phyloP scores from a whole-genome alignment of 140 eudicot species.

The Bidens hawaiensis region DNA sequence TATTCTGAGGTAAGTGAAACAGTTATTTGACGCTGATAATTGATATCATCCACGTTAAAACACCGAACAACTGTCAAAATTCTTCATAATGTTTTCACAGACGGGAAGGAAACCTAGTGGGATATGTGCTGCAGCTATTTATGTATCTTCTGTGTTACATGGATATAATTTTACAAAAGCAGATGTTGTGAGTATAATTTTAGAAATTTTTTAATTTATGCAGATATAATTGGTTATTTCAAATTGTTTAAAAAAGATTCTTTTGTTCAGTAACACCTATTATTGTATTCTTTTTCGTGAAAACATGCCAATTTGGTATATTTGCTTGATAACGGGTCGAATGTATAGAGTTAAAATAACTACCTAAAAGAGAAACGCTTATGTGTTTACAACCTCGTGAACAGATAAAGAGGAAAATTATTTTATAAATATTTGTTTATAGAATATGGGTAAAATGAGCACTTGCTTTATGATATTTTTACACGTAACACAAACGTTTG shows the following conservation, averaged over 20 bases:
- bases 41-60: too few species aligned
- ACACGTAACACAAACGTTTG: background rate
- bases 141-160: constrained; percentile 51
- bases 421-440: too few species aligned
- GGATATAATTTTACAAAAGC: constrained; percentile 47
- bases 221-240: background rate
- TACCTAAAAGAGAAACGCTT: background rate
- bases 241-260: background rate
- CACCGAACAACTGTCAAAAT: too few species aligned
- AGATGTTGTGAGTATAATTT: constrained; percentile 47
- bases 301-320: background rate
- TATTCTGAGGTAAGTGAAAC: constrained; percentile 53
- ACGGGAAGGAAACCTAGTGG: constrained; percentile 90
- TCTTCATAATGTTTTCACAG: constrained; percentile 25
- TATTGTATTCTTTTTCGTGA: background rate
- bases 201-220: background rate
- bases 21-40: too few species aligned
- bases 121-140: constrained; percentile 81
- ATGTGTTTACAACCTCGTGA: background rate
- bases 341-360: background rate
- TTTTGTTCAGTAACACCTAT: too few species aligned
- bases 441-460: background rate
- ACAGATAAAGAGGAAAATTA: background rate
- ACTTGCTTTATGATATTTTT: background rate
- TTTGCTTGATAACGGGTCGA: background rate